A percentile compares a stretch with the other conserved stretches of the same genome.
Evolutionary conservation across 495 filamentous ascomycete genomes (phyloP).

Genomic region (Chaetomium cochliodes): DNA sequence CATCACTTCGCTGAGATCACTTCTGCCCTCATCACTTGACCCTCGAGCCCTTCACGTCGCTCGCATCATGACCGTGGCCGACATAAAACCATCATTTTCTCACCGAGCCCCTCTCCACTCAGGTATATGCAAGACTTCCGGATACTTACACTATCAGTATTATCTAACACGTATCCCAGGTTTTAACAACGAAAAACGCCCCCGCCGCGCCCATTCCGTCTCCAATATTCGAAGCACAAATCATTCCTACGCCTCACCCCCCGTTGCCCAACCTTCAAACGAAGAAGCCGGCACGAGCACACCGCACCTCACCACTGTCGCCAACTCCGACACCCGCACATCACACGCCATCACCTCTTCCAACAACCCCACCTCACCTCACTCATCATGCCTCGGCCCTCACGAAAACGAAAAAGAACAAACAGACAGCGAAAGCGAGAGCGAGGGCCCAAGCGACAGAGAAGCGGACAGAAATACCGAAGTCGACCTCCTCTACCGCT

Average conservation of each 20-base stretch:
- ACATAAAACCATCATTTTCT: conserved; percentile 25
- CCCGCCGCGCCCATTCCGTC: neutral
- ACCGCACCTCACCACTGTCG: neutral
- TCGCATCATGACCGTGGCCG: conserved; percentile 29
- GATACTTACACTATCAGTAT: neutral
- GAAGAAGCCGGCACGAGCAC: neutral
- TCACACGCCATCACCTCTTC: neutral
- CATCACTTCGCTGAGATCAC: conserved; percentile 6
- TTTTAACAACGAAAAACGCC: neutral
- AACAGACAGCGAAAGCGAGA: neutral
- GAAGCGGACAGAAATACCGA: too few relatives aligned
- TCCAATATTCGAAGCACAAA: conserved; percentile 2
- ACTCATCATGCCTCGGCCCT: neutral
- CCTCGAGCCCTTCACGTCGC: conserved; percentile 5
- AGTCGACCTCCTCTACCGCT: conserved; percentile 32
- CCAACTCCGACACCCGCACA: neutral
- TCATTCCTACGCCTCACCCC: neutral
- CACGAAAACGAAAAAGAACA: neutral
- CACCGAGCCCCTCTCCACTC: conserved; percentile 4
- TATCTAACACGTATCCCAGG: conserved; percentile 29
- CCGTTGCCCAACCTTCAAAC: neutral
- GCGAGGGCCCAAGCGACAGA: neutral
- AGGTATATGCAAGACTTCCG: neutral
- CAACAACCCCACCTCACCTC: neutral
- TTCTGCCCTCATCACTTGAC: neutral